Conservation (phyloP, 2,329 filamentous ascomycete species). For the Chalara sp. region DNA sequence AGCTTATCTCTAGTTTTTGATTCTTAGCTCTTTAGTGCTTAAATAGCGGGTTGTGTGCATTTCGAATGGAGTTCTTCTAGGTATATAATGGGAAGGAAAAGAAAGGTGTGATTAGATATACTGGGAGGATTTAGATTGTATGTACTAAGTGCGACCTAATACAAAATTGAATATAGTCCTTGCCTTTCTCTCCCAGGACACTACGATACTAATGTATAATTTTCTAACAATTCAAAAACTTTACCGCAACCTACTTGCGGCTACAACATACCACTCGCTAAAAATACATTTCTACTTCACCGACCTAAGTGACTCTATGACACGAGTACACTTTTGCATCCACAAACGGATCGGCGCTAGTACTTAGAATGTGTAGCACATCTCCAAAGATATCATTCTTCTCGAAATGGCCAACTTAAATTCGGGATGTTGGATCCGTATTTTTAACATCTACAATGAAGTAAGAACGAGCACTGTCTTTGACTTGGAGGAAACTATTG, state of each 20-base stretch:
- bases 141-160: no score
- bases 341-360: slow-evolving; percentile 2
- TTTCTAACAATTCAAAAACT: slow-evolving; percentile 20
- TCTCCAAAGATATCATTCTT: neutral
- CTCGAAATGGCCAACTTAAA: slow-evolving; percentile 2
- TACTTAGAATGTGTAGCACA: slow-evolving; percentile 1
- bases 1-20: no score
- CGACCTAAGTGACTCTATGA: neutral
- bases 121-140: no score
- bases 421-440: neutral
- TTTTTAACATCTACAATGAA: slow-evolving; percentile 2
- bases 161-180: slow-evolving; percentile 8
- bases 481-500: slow-evolving; percentile 1
- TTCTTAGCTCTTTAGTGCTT: no score
- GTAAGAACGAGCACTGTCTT: neutral
- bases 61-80: no score
- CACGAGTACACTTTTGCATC: slow-evolving; percentile 2
- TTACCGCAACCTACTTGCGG: slow-evolving; percentile 13
- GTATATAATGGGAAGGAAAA: no score
- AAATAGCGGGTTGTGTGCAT: no score
- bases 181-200: slow-evolving; percentile 17
- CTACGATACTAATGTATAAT: slow-evolving; percentile 13
- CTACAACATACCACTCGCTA: slow-evolving; percentile 18
- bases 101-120: no score
- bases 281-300: neutral